Base-by-base conservation (phyloP, 306 rosid species). In the Ceratonia siliqua region DNA sequence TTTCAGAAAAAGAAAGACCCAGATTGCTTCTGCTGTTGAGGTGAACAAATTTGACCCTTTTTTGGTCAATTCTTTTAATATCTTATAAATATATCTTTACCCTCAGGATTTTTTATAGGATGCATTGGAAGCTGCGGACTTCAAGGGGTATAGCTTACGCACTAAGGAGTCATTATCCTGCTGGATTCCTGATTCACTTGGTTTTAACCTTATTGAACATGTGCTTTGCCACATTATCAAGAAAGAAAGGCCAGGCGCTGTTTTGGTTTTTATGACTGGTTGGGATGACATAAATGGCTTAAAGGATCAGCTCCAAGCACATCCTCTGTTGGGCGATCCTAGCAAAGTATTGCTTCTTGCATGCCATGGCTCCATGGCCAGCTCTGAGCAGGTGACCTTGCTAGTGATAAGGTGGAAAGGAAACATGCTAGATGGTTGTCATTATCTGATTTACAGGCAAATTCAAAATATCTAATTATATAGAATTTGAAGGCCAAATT, bases 201-300 rank as follows among this genome's bases (percentile, higher is more conserved):
- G 97, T 64, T 95, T 95, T 83, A 88, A 92, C 79, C 93, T 95
- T 66, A 92, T 95, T 21, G 98, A 90, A 79, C 78, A 83, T 70
- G 79, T 92, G 74, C 85, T 95, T 67, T 87, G 89, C 86, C 85
- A 88, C 79, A 92, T 92, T 92, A 91, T 81, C 85, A 90, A 79
- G 76, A 89, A 86, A 33, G 98, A 86, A 62, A 86, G 82, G 62
- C 89, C 91, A 27, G 98, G 99, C 48, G 98, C 98, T 39, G 59
- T 92, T 85, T 88, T 95, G 75, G 91, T 92, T 81, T 95, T 95
- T 81, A 87, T 95, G 99, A 95, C 99, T 76, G 99, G 98, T 70
- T 95, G 98, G 97, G 99, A 95, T 90, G 99, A 92, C 80, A 92
- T 95, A 78, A 90, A 75, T 71, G 86, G 93, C 78, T 81, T 95